These are phyloP conservation scores for Aspergillus cristatus DNA, from an alignment of 495 filamentous ascomycete species.

Conservation along the genomic window DNA sequence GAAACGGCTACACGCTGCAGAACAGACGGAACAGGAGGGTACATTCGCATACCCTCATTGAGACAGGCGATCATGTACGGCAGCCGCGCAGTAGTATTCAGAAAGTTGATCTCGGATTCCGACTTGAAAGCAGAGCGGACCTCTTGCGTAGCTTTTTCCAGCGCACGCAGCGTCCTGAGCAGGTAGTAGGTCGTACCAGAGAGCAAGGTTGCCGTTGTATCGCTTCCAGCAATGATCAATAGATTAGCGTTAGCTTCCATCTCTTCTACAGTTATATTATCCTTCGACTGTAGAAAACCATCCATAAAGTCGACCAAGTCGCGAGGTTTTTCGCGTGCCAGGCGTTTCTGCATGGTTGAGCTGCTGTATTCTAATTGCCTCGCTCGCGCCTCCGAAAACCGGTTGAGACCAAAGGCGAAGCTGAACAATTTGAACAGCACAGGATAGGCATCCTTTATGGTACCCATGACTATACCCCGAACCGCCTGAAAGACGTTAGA, in stretches of 20 bases:
- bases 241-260: slow-evolving; percentile 18
- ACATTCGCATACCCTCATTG: slow-evolving; percentile 21
- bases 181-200: slow-evolving; percentile 27
- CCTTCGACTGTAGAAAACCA: slow-evolving; percentile 9
- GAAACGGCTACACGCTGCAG: slow-evolving; percentile 12
- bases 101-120: slow-evolving; percentile 39
- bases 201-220: slow-evolving; percentile 38
- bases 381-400: neutral
- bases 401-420: neutral
- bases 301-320: slow-evolving; percentile 2
- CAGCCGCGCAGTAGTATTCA: slow-evolving; percentile 23
- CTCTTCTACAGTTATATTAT: slow-evolving; percentile 25
- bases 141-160: slow-evolving; percentile 36
- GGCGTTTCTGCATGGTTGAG: neutral
- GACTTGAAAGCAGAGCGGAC: slow-evolving; percentile 38
- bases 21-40: slow-evolving; percentile 18
- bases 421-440: neutral
- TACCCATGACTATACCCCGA: neutral
- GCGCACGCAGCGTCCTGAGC: slow-evolving; percentile 15
- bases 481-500: slow-evolving; percentile 24
- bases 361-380: slow-evolving; percentile 4
- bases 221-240: slow-evolving; percentile 39
- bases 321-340: neutral
- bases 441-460: neutral
- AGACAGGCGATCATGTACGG: slow-evolving; percentile 22